Base-by-base conservation (phyloP, 2,329 filamentous ascomycete genomes). In the Teratosphaeria pseudoeucalypti region DNA sequence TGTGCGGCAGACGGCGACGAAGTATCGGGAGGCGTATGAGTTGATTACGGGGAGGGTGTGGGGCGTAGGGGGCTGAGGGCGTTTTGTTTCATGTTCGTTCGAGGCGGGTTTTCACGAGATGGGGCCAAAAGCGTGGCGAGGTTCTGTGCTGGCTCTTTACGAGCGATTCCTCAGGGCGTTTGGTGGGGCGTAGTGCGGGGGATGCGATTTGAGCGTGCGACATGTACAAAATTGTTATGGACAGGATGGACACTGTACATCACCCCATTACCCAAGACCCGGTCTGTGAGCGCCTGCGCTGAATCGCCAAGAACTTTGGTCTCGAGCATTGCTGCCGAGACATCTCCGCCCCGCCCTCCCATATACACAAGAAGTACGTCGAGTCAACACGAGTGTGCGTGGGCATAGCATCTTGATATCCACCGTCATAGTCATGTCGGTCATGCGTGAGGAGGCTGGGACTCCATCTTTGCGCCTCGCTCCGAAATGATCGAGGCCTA, bases 11-110 rank as follows among this genome's bases (percentile, higher is more conserved):
- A 95, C 90, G 2, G 80, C 80, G 39, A 81, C 78, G 59, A 89
- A 88, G 74, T 95, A 95, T 71, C 77, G 76, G 64, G 89, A 95
- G 72, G 89, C 87, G 0, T 95, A 84, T 74, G 79, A 86, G 77
- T 82, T 78, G 72, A 76, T 91, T 23, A 68, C 66, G 1, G 65
- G 65, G 1, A 64, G 61, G 57, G 58, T 26, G 26, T 66, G 64
- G 65, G 23, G 55, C 43, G n/a, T 49, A 49, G 43, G 10, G n/a
- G 43, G 43, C 16, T n/a, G 6, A 49, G 9, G 16, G 43, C 43
- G 19, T 23, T 49, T 10, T 19, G 43, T 10, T 23, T 23, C 23
- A 23, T 23, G 23, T 23, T 2, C 23, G 9, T 23, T 49, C 23
- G 26, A 19, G n/a, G 19, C 19, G n/a, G 43, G 23, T 23, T n/a